Evolutionary conservation across 352 stramenopile genomes (phyloP).

Genomic region (Globisporangium nagaii): DNA sequence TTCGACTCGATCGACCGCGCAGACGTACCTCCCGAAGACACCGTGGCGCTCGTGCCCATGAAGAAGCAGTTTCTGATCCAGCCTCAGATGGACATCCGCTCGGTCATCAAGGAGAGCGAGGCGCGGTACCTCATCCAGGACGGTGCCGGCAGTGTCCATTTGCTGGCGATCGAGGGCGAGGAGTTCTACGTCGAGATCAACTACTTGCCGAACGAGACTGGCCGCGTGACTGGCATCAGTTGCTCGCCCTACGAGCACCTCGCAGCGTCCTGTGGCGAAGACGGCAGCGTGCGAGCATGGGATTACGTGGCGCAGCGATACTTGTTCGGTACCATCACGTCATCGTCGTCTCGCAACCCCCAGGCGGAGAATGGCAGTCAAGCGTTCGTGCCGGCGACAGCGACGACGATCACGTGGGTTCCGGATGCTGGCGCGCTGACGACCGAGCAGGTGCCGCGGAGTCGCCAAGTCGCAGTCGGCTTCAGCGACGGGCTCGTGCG

Average conservation of each 20-base stretch:
- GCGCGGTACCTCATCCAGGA: constrained; percentile 64
- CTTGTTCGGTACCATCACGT: constrained; percentile 8
- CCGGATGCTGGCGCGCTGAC: constrained; percentile 36
- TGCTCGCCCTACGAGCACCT: constrained; percentile 86
- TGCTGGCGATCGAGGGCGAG: constrained; percentile 31
- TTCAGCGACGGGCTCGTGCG: constrained; percentile 88
- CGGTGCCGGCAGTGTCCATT: constrained; percentile 40
- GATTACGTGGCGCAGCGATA: constrained; percentile 61
- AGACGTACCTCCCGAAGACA: constrained; percentile 78
- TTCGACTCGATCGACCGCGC: constrained; percentile 83
- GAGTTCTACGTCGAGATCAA: constrained; percentile 39
- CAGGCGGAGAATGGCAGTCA: constrained; percentile 7
- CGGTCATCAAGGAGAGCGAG: constrained; percentile 39
- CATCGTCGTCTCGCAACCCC: constrained; percentile 3
- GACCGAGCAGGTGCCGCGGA: constrained; percentile 36
- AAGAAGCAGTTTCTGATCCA: constrained; percentile 51
- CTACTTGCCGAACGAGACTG: constrained; percentile 62
- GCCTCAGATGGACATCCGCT: constrained; percentile 60
- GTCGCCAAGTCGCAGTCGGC: constrained; percentile 81
- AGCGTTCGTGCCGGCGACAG: constrained; percentile 29
- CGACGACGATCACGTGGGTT: constrained; percentile 72
- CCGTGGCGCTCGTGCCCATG: constrained; percentile 65
- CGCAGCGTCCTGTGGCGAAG: constrained; percentile 74
- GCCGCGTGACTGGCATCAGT: constrained; percentile 59
- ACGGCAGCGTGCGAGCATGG: constrained; percentile 84